phyloP scores from a whole-genome alignment of 768 basidiomycete genomes.

The Tephrocybe rancida region DNA sequence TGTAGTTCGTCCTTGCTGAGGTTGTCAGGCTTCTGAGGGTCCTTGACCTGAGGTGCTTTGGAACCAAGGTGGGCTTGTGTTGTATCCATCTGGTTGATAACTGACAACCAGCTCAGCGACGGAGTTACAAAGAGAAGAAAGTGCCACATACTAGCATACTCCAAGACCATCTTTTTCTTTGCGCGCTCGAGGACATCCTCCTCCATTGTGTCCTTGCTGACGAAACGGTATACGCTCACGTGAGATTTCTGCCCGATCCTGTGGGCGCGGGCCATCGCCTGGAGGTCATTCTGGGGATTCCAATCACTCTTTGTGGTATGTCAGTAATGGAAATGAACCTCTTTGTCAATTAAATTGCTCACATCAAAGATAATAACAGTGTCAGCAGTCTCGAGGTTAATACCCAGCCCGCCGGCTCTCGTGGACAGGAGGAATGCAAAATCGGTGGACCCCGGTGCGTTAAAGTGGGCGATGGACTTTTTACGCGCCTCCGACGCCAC shows the following conservation, averaged over 20 bases:
- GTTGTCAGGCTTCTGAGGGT: conserved; percentile 75
- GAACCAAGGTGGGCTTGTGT: conserved; percentile 94
- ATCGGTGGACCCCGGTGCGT: conserved; percentile 88
- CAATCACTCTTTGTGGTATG: conserved; percentile 76
- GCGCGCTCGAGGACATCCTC: conserved; percentile 98
- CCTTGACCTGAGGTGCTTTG: conserved; percentile 66
- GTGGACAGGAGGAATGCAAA: conserved; percentile 98
- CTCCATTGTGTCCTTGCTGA: conserved; percentile 99
- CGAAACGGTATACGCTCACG: conserved; percentile 97
- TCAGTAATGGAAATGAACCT: conserved; percentile 13
- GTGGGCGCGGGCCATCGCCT: conserved; percentile 99
- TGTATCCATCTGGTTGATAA: conserved; percentile 99
- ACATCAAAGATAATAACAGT: conserved; percentile 99
- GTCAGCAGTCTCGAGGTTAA: conserved; percentile 98
- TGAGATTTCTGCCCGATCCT: conserved; percentile 99
- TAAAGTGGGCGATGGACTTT: conserved; percentile 97
- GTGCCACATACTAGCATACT: conserved; percentile 90
- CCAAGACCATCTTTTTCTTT: conserved; percentile 99
- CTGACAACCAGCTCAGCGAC: conserved; percentile 38
- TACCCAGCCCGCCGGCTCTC: conserved; percentile 95
- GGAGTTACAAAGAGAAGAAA: neutral
- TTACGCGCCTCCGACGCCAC: conserved; percentile 92
- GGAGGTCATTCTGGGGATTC: conserved; percentile 98
- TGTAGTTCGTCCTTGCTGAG: conserved; percentile 95
- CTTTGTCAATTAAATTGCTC: conserved; percentile 28